phyloP scores from a whole-genome alignment of 306 rosid species.

The Urtica urens region DNA sequence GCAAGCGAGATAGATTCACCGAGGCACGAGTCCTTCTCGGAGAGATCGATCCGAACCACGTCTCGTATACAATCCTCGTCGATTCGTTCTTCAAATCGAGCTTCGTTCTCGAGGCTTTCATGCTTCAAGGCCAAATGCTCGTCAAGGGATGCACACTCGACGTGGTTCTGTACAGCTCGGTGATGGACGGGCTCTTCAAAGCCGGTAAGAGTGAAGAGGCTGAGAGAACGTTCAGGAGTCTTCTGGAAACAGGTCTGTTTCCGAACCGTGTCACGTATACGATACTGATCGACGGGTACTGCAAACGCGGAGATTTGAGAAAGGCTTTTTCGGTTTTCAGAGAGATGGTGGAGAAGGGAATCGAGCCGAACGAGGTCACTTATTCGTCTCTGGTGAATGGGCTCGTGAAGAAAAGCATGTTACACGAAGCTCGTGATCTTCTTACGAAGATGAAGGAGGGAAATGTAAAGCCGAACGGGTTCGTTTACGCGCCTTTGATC shows the following conservation, averaged over 20 bases:
- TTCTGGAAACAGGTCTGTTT: slow-evolving; percentile 37
- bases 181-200: slow-evolving; percentile 75
- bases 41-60: slow-evolving; percentile 63
- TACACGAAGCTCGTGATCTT: slow-evolving; percentile 44
- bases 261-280: slow-evolving; percentile 69
- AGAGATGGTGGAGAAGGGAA: slow-evolving; percentile 45
- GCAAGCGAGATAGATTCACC: slow-evolving; percentile 53
- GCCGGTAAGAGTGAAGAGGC: slow-evolving; percentile 50
- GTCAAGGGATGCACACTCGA: slow-evolving; percentile 63
- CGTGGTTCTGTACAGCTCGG: slow-evolving; percentile 47
- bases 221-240: slow-evolving; percentile 38
- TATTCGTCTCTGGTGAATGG: slow-evolving; percentile 73
- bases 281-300: slow-evolving; percentile 54
- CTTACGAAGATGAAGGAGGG: slow-evolving; percentile 43
- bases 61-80: slow-evolving; percentile 54
- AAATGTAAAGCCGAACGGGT: slow-evolving; percentile 53
- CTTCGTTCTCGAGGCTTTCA: slow-evolving; percentile 47
- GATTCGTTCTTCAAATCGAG: slow-evolving; percentile 54
- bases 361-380: slow-evolving; percentile 54
- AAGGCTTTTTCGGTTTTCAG: slow-evolving; percentile 41
- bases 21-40: slow-evolving; percentile 53
- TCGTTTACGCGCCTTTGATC: slow-evolving; percentile 51
- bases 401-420: slow-evolving; percentile 67
- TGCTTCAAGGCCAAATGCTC: slow-evolving; percentile 58
- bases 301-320: slow-evolving; percentile 60